A percentile compares a stretch with the other conserved stretches of the same genome.
phyloP scores from a whole-genome alignment of 2,329 filamentous ascomycete species.

The Colletotrichum sp. region DNA sequence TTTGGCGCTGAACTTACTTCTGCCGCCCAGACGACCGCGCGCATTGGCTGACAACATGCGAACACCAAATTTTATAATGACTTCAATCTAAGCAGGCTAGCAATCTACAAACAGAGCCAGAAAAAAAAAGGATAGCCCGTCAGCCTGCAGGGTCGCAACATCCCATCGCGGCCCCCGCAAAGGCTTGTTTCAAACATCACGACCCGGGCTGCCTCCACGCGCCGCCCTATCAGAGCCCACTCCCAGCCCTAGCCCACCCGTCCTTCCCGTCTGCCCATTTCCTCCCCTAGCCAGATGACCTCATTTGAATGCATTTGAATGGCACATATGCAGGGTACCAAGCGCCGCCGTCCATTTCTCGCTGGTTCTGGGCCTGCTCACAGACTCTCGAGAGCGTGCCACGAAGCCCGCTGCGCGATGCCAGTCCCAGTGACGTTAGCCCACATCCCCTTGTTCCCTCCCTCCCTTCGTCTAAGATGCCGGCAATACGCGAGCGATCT shows the following conservation, averaged over 20 bases:
- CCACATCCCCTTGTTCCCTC: not conserved
- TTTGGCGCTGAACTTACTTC: not conserved
- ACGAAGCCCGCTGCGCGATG: not conserved
- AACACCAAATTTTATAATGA: not conserved
- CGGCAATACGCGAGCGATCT: not conserved
- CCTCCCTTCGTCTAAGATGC: not conserved
- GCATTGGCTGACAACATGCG: constrained; percentile 7
- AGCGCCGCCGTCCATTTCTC: not conserved
- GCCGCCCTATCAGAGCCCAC: not conserved
- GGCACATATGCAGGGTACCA: not conserved
- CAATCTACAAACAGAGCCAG: not conserved
- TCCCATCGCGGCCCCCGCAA: not conserved
- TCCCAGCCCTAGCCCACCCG: not conserved
- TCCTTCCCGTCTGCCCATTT: not conserved
- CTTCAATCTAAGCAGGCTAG: not conserved
- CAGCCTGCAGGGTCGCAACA: not conserved
- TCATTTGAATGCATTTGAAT: constrained; percentile 3
- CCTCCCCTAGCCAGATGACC: constrained; percentile 6
- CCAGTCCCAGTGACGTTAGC: constrained; percentile 11
- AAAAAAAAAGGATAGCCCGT: not conserved
- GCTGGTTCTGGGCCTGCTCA: not conserved
- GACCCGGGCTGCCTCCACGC: not conserved
- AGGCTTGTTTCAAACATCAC: constrained; percentile 20
- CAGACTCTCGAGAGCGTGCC: not conserved
- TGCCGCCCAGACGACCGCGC: not conserved